These are phyloP conservation scores for Aspergillus hortae DNA, from an alignment of 2,329 filamentous ascomycete genomes.

Conservation along the genomic window DNA sequence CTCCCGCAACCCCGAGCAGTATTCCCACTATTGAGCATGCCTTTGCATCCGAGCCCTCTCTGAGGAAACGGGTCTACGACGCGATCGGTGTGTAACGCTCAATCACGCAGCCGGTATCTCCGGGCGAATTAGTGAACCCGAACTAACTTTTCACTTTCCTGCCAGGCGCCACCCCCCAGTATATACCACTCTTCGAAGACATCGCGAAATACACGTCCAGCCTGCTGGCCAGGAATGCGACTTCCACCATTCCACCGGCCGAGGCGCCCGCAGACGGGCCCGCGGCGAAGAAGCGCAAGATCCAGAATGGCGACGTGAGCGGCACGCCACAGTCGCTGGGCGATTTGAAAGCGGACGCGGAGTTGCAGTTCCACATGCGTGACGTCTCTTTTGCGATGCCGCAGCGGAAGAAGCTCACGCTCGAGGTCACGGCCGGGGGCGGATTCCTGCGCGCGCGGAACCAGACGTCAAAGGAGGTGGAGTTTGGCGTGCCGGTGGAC, in stretches of 20 bases:
- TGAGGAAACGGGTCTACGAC: slow-evolving; percentile 42
- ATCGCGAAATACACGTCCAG: slow-evolving; percentile 45
- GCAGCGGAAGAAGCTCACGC: slow-evolving; percentile 60
- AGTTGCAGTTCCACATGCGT: slow-evolving; percentile 45
- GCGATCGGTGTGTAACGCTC: slow-evolving; percentile 37
- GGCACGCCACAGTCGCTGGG: slow-evolving; percentile 27
- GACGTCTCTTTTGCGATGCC: slow-evolving; percentile 61
- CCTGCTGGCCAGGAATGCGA: slow-evolving; percentile 32
- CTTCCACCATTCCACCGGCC: slow-evolving; percentile 23
- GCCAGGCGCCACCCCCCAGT: slow-evolving; percentile 35
- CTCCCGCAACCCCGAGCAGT: slow-evolving; percentile 11
- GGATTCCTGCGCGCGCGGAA: slow-evolving; percentile 48
- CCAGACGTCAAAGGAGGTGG: slow-evolving; percentile 49
- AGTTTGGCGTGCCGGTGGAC: slow-evolving; percentile 51
- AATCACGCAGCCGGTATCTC: background rate
- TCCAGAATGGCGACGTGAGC: slow-evolving; percentile 36
- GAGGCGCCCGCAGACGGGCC: slow-evolving; percentile 27
- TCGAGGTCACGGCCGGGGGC: slow-evolving; percentile 50
- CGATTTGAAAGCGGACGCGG: slow-evolving; percentile 31
- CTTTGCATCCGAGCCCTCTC: slow-evolving; percentile 35
- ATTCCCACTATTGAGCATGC: slow-evolving; percentile 38
- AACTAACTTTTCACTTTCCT: slow-evolving; percentile 4
- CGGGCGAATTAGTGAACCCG: background rate
- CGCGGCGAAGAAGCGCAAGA: slow-evolving; percentile 49
- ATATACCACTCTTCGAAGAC: slow-evolving; percentile 45